phyloP scores from a whole-genome alignment of 163 green algal genomes.

The Scenedesmus sp. region DNA sequence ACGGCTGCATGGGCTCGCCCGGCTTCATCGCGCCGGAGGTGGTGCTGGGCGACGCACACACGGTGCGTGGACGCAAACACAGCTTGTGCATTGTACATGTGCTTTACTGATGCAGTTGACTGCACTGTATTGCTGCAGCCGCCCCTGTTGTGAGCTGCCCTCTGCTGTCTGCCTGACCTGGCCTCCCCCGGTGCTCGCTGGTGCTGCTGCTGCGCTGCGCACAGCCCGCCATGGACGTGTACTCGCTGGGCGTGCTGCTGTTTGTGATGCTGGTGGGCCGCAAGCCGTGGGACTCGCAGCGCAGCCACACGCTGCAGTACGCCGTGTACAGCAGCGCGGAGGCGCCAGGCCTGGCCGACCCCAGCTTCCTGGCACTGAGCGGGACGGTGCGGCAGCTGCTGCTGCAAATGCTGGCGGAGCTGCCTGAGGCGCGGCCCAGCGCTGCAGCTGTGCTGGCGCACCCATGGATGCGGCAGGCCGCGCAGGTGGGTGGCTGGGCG shows the following conservation, averaged over 20 bases:
- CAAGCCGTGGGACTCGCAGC: conserved; percentile 80
- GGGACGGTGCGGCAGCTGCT: conserved; percentile 74
- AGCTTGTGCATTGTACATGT: background rate
- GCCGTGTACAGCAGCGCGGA: conserved; percentile 43
- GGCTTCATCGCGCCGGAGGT: conserved; percentile 83
- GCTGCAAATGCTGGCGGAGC: conserved; percentile 73
- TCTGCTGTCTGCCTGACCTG: background rate
- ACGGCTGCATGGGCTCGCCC: conserved; percentile 66
- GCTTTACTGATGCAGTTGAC: background rate
- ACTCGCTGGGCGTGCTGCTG: conserved; percentile 73
- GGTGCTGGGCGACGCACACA: conserved; percentile 62
- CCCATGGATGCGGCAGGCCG: conserved; percentile 34
- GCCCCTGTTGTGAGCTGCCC: background rate
- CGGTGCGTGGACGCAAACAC: background rate
- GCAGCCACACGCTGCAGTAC: conserved; percentile 77
- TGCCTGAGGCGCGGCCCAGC: conserved; percentile 65
- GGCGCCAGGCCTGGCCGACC: conserved; percentile 64
- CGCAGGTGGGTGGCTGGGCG: background rate
- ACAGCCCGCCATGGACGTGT: conserved; percentile 75
- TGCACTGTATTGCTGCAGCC: background rate
- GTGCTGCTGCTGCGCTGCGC: background rate
- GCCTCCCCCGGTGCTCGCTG: background rate
- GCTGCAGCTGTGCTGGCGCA: conserved; percentile 46
- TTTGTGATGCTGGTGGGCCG: conserved; percentile 85
- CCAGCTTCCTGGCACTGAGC: conserved; percentile 63